Evolutionary conservation across 306 rosid species (phyloP).

Genomic region (Pterocarpus macrocarpus): DNA sequence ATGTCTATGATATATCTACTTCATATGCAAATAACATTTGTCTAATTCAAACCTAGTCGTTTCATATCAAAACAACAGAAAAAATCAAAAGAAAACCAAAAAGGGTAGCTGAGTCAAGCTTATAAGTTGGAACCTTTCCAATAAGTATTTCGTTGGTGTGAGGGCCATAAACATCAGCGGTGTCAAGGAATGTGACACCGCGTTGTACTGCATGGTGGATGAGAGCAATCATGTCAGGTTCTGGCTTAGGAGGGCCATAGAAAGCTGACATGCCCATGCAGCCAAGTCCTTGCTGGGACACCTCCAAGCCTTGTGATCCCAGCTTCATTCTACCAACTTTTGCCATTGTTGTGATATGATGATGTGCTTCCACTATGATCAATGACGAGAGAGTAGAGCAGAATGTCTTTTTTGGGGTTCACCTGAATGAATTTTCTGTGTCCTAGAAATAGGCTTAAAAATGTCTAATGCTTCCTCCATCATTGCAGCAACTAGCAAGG

Average conservation of each 20-base stretch:
- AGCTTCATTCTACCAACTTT: slow-evolving; percentile 65
- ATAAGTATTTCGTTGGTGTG: slow-evolving; percentile 68
- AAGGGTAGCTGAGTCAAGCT: not conserved
- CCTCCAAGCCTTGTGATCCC: slow-evolving; percentile 72
- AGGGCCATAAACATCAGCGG: slow-evolving; percentile 73
- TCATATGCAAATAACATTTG: too few species aligned
- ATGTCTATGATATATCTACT: too few species aligned
- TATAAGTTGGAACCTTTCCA: slow-evolving; percentile 54
- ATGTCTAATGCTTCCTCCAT: too few species aligned
- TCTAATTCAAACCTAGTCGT: too few species aligned
- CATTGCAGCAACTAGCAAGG: too few species aligned
- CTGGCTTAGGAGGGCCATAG: slow-evolving; percentile 75
- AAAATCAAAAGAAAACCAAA: not conserved
- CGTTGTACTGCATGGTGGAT: slow-evolving; percentile 64
- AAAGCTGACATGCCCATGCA: slow-evolving; percentile 79
- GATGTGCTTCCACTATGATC: not conserved
- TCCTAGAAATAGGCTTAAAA: too few species aligned
- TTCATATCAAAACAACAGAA: not conserved
- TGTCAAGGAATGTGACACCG: slow-evolving; percentile 78
- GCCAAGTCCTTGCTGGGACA: slow-evolving; percentile 73
- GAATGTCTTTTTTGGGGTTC: too few species aligned
- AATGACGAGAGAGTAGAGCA: not conserved
- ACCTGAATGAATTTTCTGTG: too few species aligned
- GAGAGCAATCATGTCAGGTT: slow-evolving; percentile 70
- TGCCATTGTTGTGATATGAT: slow-evolving; percentile 43